phyloP scores from a whole-genome alignment of 129 eudicot species.

The Oenanthe sinensis region DNA sequence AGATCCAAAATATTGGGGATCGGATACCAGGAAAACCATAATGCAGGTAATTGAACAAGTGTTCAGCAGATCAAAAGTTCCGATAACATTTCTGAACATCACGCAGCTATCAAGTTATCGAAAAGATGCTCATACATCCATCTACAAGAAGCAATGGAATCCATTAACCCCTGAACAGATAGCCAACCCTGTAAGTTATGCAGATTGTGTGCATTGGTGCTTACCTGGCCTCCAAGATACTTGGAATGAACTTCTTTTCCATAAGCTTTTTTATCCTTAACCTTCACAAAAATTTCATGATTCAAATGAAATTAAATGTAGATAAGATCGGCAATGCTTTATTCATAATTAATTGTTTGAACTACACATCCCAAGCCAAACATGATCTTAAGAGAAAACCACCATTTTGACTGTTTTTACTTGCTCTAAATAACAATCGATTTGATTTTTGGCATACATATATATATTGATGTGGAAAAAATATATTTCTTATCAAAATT shows the following conservation, averaged over 20 bases:
- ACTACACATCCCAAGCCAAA: too few species aligned
- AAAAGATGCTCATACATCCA: conserved; percentile 81
- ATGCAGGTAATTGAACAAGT: conserved; percentile 54
- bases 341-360: too few species aligned
- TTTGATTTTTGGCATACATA: too few species aligned
- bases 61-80: conserved; percentile 47
- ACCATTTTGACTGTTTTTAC: too few species aligned
- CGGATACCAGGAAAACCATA: conserved; percentile 56
- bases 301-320: background rate
- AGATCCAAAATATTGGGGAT: conserved; percentile 76
- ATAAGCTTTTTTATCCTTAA: conserved; percentile 69
- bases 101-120: conserved; percentile 69
- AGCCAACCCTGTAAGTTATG: conserved; percentile 59
- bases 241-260: conserved; percentile 70
- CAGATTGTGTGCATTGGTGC: conserved; percentile 85
- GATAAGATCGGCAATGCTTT: background rate
- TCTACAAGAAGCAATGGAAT: conserved; percentile 74
- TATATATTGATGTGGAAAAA: too few species aligned
- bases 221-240: conserved; percentile 80
- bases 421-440: too few species aligned
- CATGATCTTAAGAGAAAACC: too few species aligned
- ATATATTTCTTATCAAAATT: too few species aligned
- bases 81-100: conserved; percentile 63
- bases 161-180: conserved; percentile 63
- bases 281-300: background rate